Evolutionary conservation across 148 eudicot genomes (phyloP), one percentile per base, ranked within the genome.

Genomic region (Hydrangea macrophylla): DNA sequence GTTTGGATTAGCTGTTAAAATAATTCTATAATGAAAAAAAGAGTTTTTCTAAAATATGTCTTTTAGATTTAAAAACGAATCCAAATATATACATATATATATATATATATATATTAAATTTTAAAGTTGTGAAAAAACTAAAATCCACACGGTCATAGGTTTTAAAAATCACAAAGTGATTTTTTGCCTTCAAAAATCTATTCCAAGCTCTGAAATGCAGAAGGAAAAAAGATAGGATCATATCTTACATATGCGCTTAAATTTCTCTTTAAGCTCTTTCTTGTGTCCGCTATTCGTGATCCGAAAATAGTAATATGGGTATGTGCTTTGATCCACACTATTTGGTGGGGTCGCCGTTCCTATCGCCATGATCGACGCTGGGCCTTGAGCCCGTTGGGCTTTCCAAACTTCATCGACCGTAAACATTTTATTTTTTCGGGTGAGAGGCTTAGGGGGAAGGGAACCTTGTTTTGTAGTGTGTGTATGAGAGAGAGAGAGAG

Each of bases 181-280:
- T 45, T 15, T 45, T 45, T n/a, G 17, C 17, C 2, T 9, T 2
- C 51, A 24, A 56, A 2, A 4, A 26, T 5, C 33, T 2, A 32
- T 18, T 17, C 15, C 18, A 32, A n/a, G n/a, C n/a, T n/a, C n/a
- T n/a, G n/a, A n/a, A n/a, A n/a, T n/a, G n/a, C n/a, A n/a, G n/a
- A n/a, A n/a, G n/a, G n/a, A n/a, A n/a, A n/a, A n/a, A n/a, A n/a
- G n/a, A n/a, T n/a, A n/a, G n/a, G n/a, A n/a, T n/a, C 7, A 36
- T 1, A 27, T 22, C 82, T 79, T 75, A 79, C 82, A 79, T 76
- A 79, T 79, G 65, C 83, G 83, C 75, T 60, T 55, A 23, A 80
- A 80, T 37, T 80, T 80, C 50, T 80, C 83, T 26, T 80, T 80
- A 32, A 80, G 75, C 30, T 76, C 83, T 0, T 77, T 42, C 72